Evolutionary conservation across 495 filamentous ascomycete genomes (phyloP), one percentile per base, ranked within the genome.

Genomic region (Penicillium silybi): DNA sequence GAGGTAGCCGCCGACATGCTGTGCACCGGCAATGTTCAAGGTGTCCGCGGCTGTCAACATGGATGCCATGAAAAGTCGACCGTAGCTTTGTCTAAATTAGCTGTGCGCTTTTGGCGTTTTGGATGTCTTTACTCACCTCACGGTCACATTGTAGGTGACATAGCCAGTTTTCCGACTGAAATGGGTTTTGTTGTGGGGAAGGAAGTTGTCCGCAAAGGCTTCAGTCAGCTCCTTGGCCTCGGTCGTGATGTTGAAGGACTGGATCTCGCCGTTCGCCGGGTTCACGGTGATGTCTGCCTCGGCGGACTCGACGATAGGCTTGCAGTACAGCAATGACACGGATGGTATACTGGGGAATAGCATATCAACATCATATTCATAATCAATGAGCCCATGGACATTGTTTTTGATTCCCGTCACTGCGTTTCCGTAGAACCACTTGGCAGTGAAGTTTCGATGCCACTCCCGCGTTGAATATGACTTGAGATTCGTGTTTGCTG

Each of bases 371-470:
- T 32, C 29, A 29, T 29, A 29, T 7, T 4, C 4, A 29, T 1
- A 3, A 29, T 7, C 26, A 29, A 3, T 7, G 4, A 29, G 3
- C 3, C 18, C 4, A 5, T 29, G 11, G 3, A 35, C 10, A 7
- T 34, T 54, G 0, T 2, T 20, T n/a, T 48, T 38, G 15, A 58
- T 53, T 1, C 52, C 52, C 3, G 59, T 46, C 0, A 56, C 19
- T 3, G 59, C 52, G 17, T 56, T 11, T 1, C 59, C 59, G 9
- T 55, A 39, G 16, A 74, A 53, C 65, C 68, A 71, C 40, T 71
- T 72, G 2, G 62, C 52, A 0, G 68, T 65, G 41, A 74, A 67
- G 26, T 69, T 70, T n/a, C 23, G 37, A 4, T 61, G 50, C 56
- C 58, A 62, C 0, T 39, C 15, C 1, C 52, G 56, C 5, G 54